phyloP scores from a whole-genome alignment of 1,139 yeast genomes.

The Geotrichum fermentans region DNA sequence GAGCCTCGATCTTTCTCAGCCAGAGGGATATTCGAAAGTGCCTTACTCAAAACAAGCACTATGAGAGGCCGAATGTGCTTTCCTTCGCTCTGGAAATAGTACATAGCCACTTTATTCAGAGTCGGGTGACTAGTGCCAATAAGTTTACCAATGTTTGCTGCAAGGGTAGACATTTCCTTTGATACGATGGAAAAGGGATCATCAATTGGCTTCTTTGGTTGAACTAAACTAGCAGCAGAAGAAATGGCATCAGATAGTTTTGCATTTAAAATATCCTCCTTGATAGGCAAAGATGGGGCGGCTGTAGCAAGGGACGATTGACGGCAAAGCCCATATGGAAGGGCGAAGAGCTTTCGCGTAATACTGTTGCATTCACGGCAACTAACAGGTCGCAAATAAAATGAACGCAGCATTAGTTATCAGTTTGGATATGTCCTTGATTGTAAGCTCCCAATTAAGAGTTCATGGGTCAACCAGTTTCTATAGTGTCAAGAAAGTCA shows the following conservation, averaged over 20 bases:
- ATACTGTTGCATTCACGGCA: no score
- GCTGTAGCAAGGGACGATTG: constrained; percentile 10
- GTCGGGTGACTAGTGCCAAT: constrained; percentile 95
- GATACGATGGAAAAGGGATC: constrained; percentile 92
- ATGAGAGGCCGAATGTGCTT: constrained; percentile 91
- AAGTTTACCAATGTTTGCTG: constrained; percentile 76
- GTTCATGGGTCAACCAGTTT: no score
- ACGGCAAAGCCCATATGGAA: neutral
- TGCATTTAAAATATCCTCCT: neutral
- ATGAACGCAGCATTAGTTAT: no score
- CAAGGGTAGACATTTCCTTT: constrained; percentile 87
- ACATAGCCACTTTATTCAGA: constrained; percentile 80
- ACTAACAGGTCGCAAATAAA: no score
- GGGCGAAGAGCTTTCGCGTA: no score
- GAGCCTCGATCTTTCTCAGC: constrained; percentile 55
- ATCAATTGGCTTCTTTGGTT: constrained; percentile 1
- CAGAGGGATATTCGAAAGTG: constrained; percentile 69
- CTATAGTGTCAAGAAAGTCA: no score
- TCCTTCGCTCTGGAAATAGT: constrained; percentile 93
- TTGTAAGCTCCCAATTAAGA: no score
- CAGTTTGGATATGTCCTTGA: no score
- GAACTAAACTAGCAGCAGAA: constrained; percentile 7
- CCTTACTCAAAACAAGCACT: constrained; percentile 76
- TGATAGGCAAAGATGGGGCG: constrained; percentile 1
- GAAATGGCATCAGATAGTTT: constrained; percentile 2